Evolutionary conservation across 75 land plant species (phyloP).

Genomic region (Pinus tabuliformis): DNA sequence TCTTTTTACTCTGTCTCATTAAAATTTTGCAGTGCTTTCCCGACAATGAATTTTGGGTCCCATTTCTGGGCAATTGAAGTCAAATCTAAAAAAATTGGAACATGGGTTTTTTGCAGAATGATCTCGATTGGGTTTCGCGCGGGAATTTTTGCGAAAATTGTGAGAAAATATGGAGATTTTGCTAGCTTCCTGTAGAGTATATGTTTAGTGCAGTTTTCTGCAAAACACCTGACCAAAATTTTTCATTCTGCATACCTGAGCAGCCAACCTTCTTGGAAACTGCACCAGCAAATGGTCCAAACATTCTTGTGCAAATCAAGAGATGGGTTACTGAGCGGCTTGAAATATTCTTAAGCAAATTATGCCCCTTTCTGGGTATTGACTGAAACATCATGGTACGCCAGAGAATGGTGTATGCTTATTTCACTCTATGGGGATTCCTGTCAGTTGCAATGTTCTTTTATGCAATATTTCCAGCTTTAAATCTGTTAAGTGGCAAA

Average conservation of each 20-base stretch:
- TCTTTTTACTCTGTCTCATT: too few species aligned
- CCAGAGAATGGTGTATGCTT: constrained; percentile 20
- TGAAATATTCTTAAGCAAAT: constrained; percentile 16
- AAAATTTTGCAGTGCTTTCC: too few species aligned
- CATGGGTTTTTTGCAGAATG: too few species aligned
- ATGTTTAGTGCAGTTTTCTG: too few species aligned
- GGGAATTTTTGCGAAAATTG: too few species aligned
- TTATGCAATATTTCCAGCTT: constrained; percentile 23
- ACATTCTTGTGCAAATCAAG: constrained; percentile 20
- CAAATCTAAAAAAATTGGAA: too few species aligned
- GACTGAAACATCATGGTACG: not conserved
- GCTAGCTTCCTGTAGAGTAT: too few species aligned
- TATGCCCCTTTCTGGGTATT: constrained; percentile 11
- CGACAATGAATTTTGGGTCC: too few species aligned
- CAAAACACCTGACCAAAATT: too few species aligned
- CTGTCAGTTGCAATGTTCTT: constrained; percentile 13
- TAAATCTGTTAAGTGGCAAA: constrained; percentile 12
- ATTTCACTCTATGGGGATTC: constrained; percentile 7
- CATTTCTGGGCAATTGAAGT: too few species aligned
- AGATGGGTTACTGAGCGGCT: constrained; percentile 43
- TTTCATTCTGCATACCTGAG: constrained; percentile 1
- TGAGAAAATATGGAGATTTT: too few species aligned
- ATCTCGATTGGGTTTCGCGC: too few species aligned
- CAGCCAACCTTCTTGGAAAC: constrained; percentile 32
- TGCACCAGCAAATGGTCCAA: constrained; percentile 17